Conservation (phyloP, 805 yeast species). For the Yamadazyma endophytica region DNA sequence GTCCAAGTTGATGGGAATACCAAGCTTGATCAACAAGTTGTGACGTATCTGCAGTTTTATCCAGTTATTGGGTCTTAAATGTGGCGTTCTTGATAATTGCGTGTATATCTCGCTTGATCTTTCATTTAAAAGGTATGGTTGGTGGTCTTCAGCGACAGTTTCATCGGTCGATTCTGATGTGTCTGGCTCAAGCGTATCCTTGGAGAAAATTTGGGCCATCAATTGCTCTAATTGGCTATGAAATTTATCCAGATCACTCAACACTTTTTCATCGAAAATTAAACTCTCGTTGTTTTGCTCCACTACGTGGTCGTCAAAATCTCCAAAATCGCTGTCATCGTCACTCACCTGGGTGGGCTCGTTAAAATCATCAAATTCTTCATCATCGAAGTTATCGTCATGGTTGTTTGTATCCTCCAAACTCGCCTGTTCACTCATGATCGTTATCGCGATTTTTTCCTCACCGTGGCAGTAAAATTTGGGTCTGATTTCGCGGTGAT, state of each 20-base stretch:
- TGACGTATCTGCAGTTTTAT: conserved; percentile 60
- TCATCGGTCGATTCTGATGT: too few relatives aligned
- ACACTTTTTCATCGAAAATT: too few relatives aligned
- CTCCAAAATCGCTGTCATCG: too few relatives aligned
- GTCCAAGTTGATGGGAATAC: conserved; percentile 71
- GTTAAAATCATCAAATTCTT: conserved; percentile 7
- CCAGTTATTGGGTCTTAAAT: conserved; percentile 65
- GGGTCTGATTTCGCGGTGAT: neutral
- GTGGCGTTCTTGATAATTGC: conserved; percentile 45
- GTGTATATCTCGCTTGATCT: conserved; percentile 39
- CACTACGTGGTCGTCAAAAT: too few relatives aligned
- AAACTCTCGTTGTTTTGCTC: too few relatives aligned
- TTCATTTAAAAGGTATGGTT: conserved; percentile 26
- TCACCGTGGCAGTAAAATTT: too few relatives aligned
- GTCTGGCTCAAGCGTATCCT: too few relatives aligned
- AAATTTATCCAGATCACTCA: neutral
- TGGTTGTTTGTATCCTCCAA: neutral
- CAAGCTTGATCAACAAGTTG: conserved; percentile 58
- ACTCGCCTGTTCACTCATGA: neutral
- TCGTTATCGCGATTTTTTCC: neutral
- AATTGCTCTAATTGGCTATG: neutral
- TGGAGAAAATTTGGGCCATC: too few relatives aligned
- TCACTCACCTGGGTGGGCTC: too few relatives aligned
- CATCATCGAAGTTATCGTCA: conserved; percentile 1
- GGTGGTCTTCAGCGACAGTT: too few relatives aligned